These are phyloP conservation scores for Candida yuanshanica DNA, from an alignment of 805 yeast genomes.

Conservation along the genomic window DNA sequence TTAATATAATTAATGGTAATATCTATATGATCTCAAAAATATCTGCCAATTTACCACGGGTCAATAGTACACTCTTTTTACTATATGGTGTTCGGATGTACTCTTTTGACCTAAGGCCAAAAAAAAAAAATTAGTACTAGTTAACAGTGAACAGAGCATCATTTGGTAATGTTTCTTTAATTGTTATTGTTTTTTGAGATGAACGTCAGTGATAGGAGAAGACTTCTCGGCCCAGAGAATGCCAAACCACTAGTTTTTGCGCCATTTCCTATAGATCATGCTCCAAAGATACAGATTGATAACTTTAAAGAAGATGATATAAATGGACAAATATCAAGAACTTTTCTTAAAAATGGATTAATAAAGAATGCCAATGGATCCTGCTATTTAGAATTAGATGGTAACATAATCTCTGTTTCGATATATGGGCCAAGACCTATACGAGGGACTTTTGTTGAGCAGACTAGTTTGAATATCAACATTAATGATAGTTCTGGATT, in stretches of 20 bases:
- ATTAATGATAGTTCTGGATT: conserved; percentile 30
- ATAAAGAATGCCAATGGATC: conserved; percentile 78
- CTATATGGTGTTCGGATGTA: too few relatives aligned
- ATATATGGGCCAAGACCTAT: conserved; percentile 90
- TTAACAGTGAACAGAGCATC: too few relatives aligned
- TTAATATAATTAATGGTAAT: too few relatives aligned
- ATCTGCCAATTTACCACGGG: too few relatives aligned
- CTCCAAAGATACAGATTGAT: conserved; percentile 8
- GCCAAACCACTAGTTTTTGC: conserved; percentile 48
- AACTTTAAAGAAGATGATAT: conserved; percentile 21
- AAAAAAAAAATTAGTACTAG: too few relatives aligned
- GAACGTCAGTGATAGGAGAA: conserved; percentile 57
- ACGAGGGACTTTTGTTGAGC: conserved; percentile 62
- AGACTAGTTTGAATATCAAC: conserved; percentile 58
- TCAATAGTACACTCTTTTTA: too few relatives aligned
- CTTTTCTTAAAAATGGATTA: conserved; percentile 59
- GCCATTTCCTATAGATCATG: conserved; percentile 14
- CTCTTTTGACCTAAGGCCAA: too few relatives aligned
- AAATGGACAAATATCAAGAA: conserved; percentile 24
- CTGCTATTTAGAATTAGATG: conserved; percentile 64
- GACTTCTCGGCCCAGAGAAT: conserved; percentile 77
- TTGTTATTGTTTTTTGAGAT: neutral
- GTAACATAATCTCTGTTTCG: conserved; percentile 44
- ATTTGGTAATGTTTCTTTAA: too few relatives aligned
- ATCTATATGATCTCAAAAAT: too few relatives aligned